These are phyloP conservation scores for Blastomyces parvus DNA, from an alignment of 2,329 filamentous ascomycete species.

Conservation along the genomic window DNA sequence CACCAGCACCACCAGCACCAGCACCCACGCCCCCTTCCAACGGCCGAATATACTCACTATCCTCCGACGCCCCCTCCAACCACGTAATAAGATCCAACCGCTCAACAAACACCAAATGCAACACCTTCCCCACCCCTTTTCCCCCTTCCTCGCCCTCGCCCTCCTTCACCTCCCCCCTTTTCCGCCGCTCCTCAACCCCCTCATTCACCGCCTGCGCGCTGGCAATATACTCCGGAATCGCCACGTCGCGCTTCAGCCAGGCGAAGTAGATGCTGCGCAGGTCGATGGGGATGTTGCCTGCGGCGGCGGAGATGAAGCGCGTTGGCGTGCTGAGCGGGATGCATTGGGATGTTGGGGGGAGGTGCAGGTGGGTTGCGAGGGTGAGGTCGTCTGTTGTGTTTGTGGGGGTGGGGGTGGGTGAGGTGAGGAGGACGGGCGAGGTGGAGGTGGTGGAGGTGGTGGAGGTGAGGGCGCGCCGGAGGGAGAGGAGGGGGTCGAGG, in stretches of 20 bases:
- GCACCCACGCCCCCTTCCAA: constrained; percentile 52
- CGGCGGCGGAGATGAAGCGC: constrained; percentile 71
- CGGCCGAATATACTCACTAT: constrained; percentile 87
- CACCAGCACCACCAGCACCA: constrained; percentile 35
- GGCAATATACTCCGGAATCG: constrained; percentile 84
- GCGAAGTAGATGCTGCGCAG: constrained; percentile 93
- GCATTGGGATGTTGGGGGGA: constrained; percentile 53
- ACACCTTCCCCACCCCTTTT: constrained; percentile 49
- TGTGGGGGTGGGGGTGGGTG: constrained; percentile 61
- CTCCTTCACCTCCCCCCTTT: constrained; percentile 21
- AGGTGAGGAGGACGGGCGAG: constrained; percentile 56
- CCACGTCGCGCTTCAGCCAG: constrained; percentile 85
- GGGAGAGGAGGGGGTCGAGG: constrained; percentile 72
- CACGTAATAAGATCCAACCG: constrained; percentile 85
- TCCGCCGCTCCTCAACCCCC: constrained; percentile 46
- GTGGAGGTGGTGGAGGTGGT: constrained; percentile 57
- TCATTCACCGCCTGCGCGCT: constrained; percentile 72
- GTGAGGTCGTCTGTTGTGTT: constrained; percentile 56
- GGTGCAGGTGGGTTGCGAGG: constrained; percentile 50
- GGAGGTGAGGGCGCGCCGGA: constrained; percentile 71
- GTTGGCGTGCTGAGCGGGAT: constrained; percentile 65
- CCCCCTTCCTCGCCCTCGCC: constrained; percentile 24
- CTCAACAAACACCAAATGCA: constrained; percentile 86
- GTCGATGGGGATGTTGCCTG: constrained; percentile 58
- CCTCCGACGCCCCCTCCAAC: constrained; percentile 80